These are phyloP conservation scores for Pseudogymnoascus pannorum DNA, from an alignment of 2,329 filamentous ascomycete genomes.

Conservation along the genomic window DNA sequence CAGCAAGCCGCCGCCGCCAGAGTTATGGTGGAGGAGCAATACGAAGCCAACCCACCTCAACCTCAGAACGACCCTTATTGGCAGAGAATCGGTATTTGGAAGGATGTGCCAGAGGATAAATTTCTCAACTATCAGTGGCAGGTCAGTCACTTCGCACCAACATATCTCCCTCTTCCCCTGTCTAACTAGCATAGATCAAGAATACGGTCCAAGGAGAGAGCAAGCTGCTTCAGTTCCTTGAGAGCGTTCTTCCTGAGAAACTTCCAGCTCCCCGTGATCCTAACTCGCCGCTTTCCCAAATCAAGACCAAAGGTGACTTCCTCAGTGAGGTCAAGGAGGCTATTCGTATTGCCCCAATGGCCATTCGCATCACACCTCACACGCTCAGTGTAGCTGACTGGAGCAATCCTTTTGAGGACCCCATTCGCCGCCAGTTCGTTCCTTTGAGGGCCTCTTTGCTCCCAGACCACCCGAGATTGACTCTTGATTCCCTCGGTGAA, in stretches of 20 bases:
- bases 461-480: constrained; percentile 47
- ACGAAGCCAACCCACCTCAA: background rate
- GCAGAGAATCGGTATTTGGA: constrained; percentile 43
- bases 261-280: constrained; percentile 32
- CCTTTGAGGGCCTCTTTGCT: constrained; percentile 46
- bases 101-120: constrained; percentile 37
- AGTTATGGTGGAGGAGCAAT: background rate
- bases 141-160: constrained; percentile 32
- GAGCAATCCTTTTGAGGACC: constrained; percentile 50
- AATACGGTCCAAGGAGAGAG: constrained; percentile 43
- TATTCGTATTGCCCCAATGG: constrained; percentile 49
- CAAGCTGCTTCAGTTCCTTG: constrained; percentile 43
- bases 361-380: constrained; percentile 53
- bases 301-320: constrained; percentile 44
- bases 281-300: constrained; percentile 25
- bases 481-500: constrained; percentile 53
- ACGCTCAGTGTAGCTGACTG: constrained; percentile 53
- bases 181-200: constrained; percentile 30
- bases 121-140: constrained; percentile 50
- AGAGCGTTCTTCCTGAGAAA: constrained; percentile 40
- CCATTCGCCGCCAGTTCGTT: constrained; percentile 53
- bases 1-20: background rate
- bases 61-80: constrained; percentile 35
- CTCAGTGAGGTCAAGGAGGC: constrained; percentile 47
- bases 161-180: background rate